Evolutionary conservation across 176 grass and related monocot species (phyloP), one percentile per base, ranked within the genome.

Genomic region (Alloteropsis semialata): DNA sequence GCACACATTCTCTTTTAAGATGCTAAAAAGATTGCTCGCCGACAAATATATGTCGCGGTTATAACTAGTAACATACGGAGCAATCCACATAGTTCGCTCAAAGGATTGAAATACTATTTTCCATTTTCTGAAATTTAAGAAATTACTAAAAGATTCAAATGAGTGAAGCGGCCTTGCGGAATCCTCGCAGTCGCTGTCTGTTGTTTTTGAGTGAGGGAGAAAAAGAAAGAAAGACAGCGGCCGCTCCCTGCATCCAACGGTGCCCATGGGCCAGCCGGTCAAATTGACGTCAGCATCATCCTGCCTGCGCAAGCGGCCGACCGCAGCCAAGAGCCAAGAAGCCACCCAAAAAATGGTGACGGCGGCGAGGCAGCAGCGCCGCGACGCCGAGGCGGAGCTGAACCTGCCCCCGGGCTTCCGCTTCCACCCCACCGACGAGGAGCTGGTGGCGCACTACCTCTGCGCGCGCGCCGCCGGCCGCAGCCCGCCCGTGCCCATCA

Each of bases 351-450:
- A n/a, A n/a, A 84, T 87, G 76, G 67, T 19, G 59, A 67, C 74
- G 57, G 14, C 41, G 29, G 27, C 59, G 81, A n/a, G 29, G 24
- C 7, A 3, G 32, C 36, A 58, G 72, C 49, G 76, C 33, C 84
- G 89, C 18, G 84, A 84, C 32, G 94, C 94, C 65, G 94, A 94
- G 83, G 94, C 85, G 3, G 94, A 92, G 85, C 91, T 97, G 27
- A 94, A 92, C 86, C 88, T 97, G 16, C 94, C 94, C 0, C 84
- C 91, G 0, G 94, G 94, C 0, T 97, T 94, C 82, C 89, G 91
- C 30, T 97, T 97, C 82, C 94, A 97, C 89, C 94, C 90, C 1
- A 97, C 94, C 17, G 94, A 97, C 60, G 90, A 94, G 76, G 94
- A 97, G 85, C 92, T 97, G 16, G 82, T 97, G 9, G 62, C 83